Conservation (phyloP, 345 rosid genomes). For the Brassica rapa region DNA sequence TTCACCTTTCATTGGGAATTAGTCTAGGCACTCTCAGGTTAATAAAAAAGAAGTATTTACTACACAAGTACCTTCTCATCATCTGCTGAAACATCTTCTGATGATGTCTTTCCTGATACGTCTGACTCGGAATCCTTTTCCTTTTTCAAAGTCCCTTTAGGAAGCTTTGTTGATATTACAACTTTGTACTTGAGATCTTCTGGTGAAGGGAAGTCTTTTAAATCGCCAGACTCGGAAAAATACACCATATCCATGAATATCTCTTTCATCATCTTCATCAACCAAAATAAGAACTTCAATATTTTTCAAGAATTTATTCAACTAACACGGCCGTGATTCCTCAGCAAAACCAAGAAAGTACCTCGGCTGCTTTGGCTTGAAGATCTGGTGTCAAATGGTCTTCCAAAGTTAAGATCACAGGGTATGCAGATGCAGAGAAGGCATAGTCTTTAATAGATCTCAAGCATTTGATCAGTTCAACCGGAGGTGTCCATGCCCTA, state of each 20-base stretch:
- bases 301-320: constrained; percentile 14
- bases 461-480: constrained; percentile 75
- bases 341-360: constrained; percentile 39
- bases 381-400: constrained; percentile 74
- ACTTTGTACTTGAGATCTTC: constrained; percentile 60
- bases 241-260: constrained; percentile 59
- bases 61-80: constrained; percentile 41
- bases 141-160: constrained; percentile 47
- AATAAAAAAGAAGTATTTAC: background rate
- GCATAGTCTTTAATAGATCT: constrained; percentile 72
- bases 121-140: constrained; percentile 55
- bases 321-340: background rate
- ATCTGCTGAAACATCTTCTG: constrained; percentile 36
- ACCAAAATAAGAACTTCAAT: background rate
- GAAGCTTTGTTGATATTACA: constrained; percentile 71
- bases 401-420: constrained; percentile 73
- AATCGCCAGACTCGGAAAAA: constrained; percentile 46
- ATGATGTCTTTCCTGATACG: constrained; percentile 46
- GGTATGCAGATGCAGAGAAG: constrained; percentile 59
- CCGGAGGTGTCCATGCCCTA: constrained; percentile 91
- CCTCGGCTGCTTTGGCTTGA: constrained; percentile 79
- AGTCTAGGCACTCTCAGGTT: too few species aligned
- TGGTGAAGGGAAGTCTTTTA: constrained; percentile 69
- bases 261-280: constrained; percentile 56
- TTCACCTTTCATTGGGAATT: too few species aligned